Conservation (phyloP, 2,329 filamentous ascomycete species). For the Aspergillus unguis region DNA sequence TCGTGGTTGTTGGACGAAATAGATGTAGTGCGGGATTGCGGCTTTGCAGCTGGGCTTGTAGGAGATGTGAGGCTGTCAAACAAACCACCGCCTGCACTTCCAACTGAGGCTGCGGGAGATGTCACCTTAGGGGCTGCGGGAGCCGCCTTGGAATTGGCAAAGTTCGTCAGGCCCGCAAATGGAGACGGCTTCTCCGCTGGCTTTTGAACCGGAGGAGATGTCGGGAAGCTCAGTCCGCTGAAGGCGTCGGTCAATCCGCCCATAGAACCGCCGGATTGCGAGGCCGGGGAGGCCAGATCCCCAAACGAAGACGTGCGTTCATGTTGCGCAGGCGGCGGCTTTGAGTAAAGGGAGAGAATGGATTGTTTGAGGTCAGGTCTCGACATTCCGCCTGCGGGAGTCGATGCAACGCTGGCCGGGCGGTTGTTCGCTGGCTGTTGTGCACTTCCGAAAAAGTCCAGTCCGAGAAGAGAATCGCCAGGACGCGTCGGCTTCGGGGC, state of each 20-base stretch:
- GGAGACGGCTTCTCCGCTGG: constrained; percentile 55
- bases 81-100: constrained; percentile 77
- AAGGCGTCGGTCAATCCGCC: constrained; percentile 80
- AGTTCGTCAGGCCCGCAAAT: constrained; percentile 61
- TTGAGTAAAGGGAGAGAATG: constrained; percentile 90
- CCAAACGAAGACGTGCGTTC: constrained; percentile 63
- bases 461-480: constrained; percentile 79
- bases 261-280: constrained; percentile 35
- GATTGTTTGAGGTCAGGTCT: constrained; percentile 95
- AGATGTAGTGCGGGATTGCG: constrained; percentile 46
- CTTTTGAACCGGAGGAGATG: constrained; percentile 36
- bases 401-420: constrained; percentile 75
- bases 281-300: constrained; percentile 58
- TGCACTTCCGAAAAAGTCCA: constrained; percentile 83
- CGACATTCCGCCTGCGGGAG: constrained; percentile 62
- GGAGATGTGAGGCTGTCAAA: constrained; percentile 69
- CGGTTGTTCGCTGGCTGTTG: constrained; percentile 66
- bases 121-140: constrained; percentile 48
- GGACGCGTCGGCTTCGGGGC: constrained; percentile 62
- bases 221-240: constrained; percentile 63
- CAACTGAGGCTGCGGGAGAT: constrained; percentile 50
- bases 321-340: constrained; percentile 65
- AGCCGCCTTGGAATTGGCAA: constrained; percentile 47
- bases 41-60: constrained; percentile 49
- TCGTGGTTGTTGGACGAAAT: constrained; percentile 59